phyloP scores from a whole-genome alignment of 768 basidiomycete species.

The Boletus vermiculosoides region DNA sequence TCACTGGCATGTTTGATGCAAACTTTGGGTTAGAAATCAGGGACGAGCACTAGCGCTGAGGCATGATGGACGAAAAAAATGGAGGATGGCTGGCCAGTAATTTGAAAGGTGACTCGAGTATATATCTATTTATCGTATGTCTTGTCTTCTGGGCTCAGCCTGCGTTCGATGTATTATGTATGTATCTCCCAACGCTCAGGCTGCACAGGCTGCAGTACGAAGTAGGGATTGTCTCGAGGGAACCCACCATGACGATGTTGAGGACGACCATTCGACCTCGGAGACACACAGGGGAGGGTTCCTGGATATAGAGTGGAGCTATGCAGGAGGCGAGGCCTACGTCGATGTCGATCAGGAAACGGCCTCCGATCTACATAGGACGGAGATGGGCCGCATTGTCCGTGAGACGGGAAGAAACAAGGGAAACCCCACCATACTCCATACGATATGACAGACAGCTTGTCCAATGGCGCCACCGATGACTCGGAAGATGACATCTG shows the following conservation, averaged over 20 bases:
- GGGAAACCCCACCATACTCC: slow-evolving; percentile 54
- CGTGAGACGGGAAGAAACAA: not conserved
- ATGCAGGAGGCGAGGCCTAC: slow-evolving; percentile 77
- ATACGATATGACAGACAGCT: slow-evolving; percentile 65
- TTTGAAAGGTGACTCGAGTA: too few relatives aligned
- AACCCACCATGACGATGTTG: slow-evolving; percentile 64
- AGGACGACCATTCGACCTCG: slow-evolving; percentile 78
- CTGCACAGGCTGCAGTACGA: too few relatives aligned
- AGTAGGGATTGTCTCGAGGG: too few relatives aligned
- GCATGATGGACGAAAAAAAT: too few relatives aligned
- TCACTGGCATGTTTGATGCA: too few relatives aligned
- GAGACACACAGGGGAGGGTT: slow-evolving; percentile 71
- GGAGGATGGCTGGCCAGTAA: too few relatives aligned
- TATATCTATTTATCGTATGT: too few relatives aligned
- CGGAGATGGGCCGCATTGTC: not conserved
- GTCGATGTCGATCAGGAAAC: slow-evolving; percentile 72
- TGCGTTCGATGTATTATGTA: too few relatives aligned
- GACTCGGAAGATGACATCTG: slow-evolving; percentile 72
- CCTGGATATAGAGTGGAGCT: slow-evolving; percentile 82
- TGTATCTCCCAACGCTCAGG: too few relatives aligned
- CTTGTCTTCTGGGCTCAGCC: too few relatives aligned
- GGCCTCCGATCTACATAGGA: slow-evolving; percentile 53
- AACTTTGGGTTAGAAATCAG: too few relatives aligned
- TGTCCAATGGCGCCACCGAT: slow-evolving; percentile 73
- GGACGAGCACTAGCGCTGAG: too few relatives aligned